Base-by-base conservation (phyloP, 495 filamentous ascomycete genomes). In the Annulohypoxylon maeteangense region DNA sequence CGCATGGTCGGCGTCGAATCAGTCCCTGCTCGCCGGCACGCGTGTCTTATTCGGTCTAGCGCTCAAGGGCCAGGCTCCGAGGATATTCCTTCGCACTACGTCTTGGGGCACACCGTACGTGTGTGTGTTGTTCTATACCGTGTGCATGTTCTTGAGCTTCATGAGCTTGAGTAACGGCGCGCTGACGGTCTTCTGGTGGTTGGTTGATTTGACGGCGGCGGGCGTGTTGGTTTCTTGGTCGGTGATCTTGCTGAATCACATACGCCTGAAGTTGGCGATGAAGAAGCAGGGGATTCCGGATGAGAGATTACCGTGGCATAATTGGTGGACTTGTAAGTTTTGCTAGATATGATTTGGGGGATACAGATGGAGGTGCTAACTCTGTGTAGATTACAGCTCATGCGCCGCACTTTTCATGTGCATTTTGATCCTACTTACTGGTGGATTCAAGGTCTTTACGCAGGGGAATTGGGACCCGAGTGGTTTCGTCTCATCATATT, bases 1-100 rank as follows among this genome's bases (percentile, higher is more conserved):
- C 3, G 91, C 90, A 1, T 91, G 91, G 82, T 88, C 87, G 16
- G 88, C 90, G 3, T 87, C 87, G 14, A 92, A 92, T 68, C 89
- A 89, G 51, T 81, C 83, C 25, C 82, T 90, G 12, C 87, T 83
- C 58, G 86, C 86, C 18, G 90, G 88, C 7, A 89, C 87, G 0
- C 82, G 90, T 34, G 87, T 89, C 3, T 77, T 91, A 23, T 90
- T 90, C 72, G 85, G 87, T 7, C 78, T 91, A 32, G 86, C 87
- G 2, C 73, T 90, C 25, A 88, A 90, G 62, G 83, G 76, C 57
- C 89, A 82, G 78, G 89, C 77, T 16, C 89, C 89, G 0, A 84
- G 82, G 18, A 45, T 88, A 40, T 88, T 89, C 64, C 78, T 90
- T 10, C 75, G 80, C 0, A 90, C 87, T 1, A 89, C 84, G 42